phyloP scores from a whole-genome alignment of 306 rosid species.

The Cyamopsis tetragonoloba region DNA sequence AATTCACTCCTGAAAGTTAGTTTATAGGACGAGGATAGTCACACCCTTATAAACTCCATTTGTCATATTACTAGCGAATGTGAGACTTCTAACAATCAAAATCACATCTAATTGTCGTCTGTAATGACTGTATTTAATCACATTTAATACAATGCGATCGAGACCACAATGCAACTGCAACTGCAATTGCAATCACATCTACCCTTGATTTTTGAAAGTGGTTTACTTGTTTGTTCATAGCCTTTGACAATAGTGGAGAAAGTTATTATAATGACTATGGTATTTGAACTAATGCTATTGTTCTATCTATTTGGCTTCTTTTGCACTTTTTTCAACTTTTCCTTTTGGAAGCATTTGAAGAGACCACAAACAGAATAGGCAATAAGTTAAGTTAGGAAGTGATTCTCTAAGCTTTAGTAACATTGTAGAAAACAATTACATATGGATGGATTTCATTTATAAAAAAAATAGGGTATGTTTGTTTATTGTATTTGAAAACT shows the following conservation, averaged over 20 bases:
- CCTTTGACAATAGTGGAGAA: background rate
- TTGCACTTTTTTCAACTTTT: background rate
- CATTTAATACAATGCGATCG: too few relatives aligned
- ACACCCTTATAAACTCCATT: too few relatives aligned
- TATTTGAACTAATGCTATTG: background rate
- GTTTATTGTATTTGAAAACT: too few relatives aligned
- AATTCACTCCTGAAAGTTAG: too few relatives aligned
- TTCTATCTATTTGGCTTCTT: background rate
- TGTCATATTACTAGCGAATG: too few relatives aligned
- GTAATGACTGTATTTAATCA: too few relatives aligned
- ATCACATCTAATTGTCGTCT: too few relatives aligned
- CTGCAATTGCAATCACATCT: too few relatives aligned
- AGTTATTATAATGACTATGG: background rate
- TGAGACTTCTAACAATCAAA: too few relatives aligned
- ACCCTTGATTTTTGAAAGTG: background rate
- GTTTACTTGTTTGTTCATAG: background rate
- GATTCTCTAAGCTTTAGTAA: background rate
- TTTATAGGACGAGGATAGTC: too few relatives aligned
- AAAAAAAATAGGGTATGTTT: too few relatives aligned
- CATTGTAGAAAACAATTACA: background rate
- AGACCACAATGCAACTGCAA: too few relatives aligned
- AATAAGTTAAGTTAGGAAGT: background rate
- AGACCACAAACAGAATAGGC: background rate
- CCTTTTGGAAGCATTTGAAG: conserved; percentile 1
- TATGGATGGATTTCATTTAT: background rate